Evolutionary conservation across 306 rosid species (phyloP), one percentile per base, ranked within the genome.

Genomic region (Luffa acutangula): DNA sequence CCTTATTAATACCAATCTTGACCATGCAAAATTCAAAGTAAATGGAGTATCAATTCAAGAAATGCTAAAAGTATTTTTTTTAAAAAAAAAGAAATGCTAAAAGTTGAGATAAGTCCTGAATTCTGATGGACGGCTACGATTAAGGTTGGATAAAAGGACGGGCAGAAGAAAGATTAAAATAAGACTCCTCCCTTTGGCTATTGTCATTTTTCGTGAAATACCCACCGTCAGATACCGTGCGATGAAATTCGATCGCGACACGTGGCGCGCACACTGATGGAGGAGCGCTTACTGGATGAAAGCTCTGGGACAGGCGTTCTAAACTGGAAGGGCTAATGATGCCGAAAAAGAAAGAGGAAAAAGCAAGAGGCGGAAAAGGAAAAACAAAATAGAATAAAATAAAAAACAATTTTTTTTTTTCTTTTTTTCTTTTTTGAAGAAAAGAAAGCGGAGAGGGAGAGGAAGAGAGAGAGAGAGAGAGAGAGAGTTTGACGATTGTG

Each of bases 331-430:
- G 46, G 71, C 71, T 36, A 36, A 64, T 64, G 79, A 48, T 41
- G 15, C 76, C 53, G 54, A 41, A 45, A 49, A 74, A 9, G 56
- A 37, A 65, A 65, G 15, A 59, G 4, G 13, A 25, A 49, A 52
- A 4, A 21, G 53, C 31, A 25, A 60, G 77, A 31, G 71, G 57
- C 14, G 52, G 76, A 25, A 46, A 39, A 48, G 53, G 43, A 7
- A 53, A 51, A 39, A 34, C 3, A 7, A 37, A 25, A 7, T 31
- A 1, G n/a, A 56, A 17, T 13, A 31, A 49, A 73, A n/a, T 0
- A 8, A 73, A 53, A 70, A 54, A 36, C 2, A 1, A 15, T 33
- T 60, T 84, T 84, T 83, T 86, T 88, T 83, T 12, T 1, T 42
- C 42, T 69, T 18, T 1, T 1, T 37, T 64, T 65, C 21, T 10